A percentile compares a stretch with the other conserved stretches of the same genome.
Conservation (phyloP, 768 basidiomycete genomes). For the Lepiota brunneoincarnata region DNA sequence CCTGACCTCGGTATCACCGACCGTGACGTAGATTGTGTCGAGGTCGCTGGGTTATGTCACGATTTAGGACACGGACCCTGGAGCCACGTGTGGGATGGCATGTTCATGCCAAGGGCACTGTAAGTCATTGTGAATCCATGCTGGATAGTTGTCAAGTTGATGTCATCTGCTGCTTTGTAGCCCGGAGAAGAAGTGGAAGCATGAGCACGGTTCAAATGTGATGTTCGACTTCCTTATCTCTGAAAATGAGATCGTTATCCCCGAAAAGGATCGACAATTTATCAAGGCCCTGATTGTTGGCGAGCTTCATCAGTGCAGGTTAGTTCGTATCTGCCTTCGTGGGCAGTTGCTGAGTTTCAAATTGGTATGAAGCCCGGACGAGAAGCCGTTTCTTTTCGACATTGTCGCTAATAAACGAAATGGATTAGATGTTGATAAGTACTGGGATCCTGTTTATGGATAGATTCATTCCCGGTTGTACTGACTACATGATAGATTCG, state of each 20-base stretch:
- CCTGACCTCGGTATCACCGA: slow-evolving; percentile 63
- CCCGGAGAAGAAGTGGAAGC: slow-evolving; percentile 55
- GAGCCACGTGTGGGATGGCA: slow-evolving; percentile 80
- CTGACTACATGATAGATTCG: slow-evolving; percentile 47
- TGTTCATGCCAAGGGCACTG: slow-evolving; percentile 69
- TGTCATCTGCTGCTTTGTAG: slow-evolving; percentile 25
- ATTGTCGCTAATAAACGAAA: slow-evolving; percentile 83
- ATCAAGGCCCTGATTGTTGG: slow-evolving; percentile 82
- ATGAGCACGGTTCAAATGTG: slow-evolving; percentile 79
- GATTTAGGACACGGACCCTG: slow-evolving; percentile 86
- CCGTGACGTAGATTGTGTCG: slow-evolving; percentile 73
- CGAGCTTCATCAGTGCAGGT: slow-evolving; percentile 50
- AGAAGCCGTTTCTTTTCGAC: slow-evolving; percentile 77
- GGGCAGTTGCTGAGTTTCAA: background rate
- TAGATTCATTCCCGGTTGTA: background rate
- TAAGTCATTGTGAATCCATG: slow-evolving; percentile 31
- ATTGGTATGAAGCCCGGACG: slow-evolving; percentile 30
- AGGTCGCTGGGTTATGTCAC: slow-evolving; percentile 79
- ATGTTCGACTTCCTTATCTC: slow-evolving; percentile 73
- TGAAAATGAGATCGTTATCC: slow-evolving; percentile 50
- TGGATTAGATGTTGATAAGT: slow-evolving; percentile 89
- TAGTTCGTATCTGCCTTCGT: slow-evolving; percentile 20
- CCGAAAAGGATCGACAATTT: slow-evolving; percentile 48
- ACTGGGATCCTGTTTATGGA: slow-evolving; percentile 13
- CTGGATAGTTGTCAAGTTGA: background rate